Conservation (phyloP, 306 rosid genomes). For the Rosa rugosa region DNA sequence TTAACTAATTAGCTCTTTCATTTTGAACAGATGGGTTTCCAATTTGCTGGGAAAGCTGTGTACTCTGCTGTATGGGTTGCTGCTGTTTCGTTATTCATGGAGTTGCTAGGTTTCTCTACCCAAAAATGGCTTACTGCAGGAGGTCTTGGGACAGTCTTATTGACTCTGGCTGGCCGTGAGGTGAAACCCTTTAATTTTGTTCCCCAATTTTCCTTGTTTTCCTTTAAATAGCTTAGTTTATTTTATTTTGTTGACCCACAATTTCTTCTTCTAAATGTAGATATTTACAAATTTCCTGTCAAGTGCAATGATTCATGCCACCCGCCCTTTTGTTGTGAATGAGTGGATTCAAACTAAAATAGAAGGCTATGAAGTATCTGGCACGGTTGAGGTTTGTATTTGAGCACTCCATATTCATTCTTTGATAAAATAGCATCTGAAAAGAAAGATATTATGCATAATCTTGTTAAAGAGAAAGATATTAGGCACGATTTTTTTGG, state of each 20-base stretch:
- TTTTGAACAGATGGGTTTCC: conserved; percentile 86
- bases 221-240: conserved; percentile 11
- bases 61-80: conserved; percentile 97
- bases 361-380: conserved; percentile 97
- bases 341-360: conserved; percentile 98
- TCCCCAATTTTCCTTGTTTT: conserved; percentile 14
- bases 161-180: conserved; percentile 99
- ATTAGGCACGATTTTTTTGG: neutral
- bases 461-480: neutral
- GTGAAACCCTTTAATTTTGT: conserved; percentile 37
- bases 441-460: neutral
- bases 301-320: conserved; percentile 92
- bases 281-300: conserved; percentile 97
- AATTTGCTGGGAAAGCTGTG: conserved; percentile 87
- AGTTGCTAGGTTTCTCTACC: conserved; percentile 91
- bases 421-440: neutral
- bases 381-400: conserved; percentile 86
- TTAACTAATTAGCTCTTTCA: conserved; percentile 19
- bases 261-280: conserved; percentile 39
- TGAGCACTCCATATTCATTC: neutral
- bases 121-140: conserved; percentile 98
- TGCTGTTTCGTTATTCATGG: conserved; percentile 91
- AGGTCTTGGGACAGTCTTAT: conserved; percentile 96
- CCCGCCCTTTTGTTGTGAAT: conserved; percentile 89
- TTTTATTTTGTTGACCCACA: conserved; percentile 20